Base-by-base conservation (phyloP, 345 rosid species). In the Garcia nutans region DNA sequence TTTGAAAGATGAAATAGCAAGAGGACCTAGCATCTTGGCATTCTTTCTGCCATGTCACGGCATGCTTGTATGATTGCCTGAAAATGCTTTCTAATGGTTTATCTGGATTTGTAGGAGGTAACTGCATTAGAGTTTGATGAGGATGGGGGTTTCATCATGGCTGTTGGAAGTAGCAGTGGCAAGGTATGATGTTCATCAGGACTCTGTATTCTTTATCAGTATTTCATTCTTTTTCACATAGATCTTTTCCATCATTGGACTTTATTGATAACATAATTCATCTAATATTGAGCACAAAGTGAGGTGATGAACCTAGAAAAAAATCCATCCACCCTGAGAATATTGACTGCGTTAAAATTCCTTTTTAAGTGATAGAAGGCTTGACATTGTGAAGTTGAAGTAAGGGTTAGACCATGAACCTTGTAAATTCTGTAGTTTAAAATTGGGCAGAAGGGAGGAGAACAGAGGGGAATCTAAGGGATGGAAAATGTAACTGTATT, bases 81-180 rank as follows among this genome's bases (percentile, higher is more conserved):
- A 72, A 56, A 59, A n/a, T 70, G 8, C 60, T 71, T 26, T 59
- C 76, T 55, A 63, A 67, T 28, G 12, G 24, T 60, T 44, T 44
- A 70, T 70, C 60, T 73, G 59, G 64, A 33, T 76, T 82, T 76
- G 60, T 82, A 96, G 98, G 99, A 90, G 82, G 96, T 96, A 68
- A 93, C 95, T 77, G 94, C 97, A 47, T 76, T 96, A 74, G 88
- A 88, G 79, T 96, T 93, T 86, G 99, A 89, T 81, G 89, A 82
- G 57, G 89, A 82, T 76, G 96, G 91, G 61, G 99, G 98, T 75
- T 92, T 85, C 79, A 82, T 85, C 70, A 81, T 95, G 88, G 97
- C 90, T 79, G 97, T 92, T 63, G 99, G 99, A 74, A 96, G 96
- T 85, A 88, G 94, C 74, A 74, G 79, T 24, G 99, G 99, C 84